phyloP scores from a whole-genome alignment of 176 grass and related monocot species.

The sorghum (Sorghum bicolor) region DNA sequence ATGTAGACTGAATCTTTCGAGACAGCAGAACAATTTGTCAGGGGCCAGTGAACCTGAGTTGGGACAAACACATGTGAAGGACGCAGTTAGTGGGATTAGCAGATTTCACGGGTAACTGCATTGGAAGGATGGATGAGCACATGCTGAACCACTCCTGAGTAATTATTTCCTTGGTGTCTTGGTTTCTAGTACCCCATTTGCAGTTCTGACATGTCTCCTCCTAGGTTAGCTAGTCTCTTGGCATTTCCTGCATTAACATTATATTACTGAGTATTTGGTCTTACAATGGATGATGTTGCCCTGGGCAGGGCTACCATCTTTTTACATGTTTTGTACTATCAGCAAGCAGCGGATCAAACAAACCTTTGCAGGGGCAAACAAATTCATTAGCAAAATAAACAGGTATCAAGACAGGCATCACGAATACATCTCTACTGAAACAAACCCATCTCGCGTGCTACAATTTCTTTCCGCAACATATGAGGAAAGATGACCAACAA shows the following conservation, averaged over 20 bases:
- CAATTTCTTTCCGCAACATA: slow-evolving; percentile 4
- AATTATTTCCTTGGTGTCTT: neutral
- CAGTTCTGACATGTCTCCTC: neutral
- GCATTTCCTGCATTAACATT: neutral
- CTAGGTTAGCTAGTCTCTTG: neutral
- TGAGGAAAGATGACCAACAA: slow-evolving; percentile 14
- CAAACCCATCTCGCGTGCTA: neutral
- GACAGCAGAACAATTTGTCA: slow-evolving; percentile 22
- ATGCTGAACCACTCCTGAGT: neutral
- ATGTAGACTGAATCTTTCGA: slow-evolving; percentile 21
- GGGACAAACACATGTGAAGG: slow-evolving; percentile 18
- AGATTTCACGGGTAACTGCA: slow-evolving; percentile 11
- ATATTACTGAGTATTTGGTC: neutral
- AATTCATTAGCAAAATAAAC: neutral
- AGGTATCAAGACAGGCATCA: neutral
- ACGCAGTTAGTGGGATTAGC: neutral
- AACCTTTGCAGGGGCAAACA: neutral
- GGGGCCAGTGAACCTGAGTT: neutral
- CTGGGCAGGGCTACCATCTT: no score
- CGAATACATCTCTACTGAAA: neutral
- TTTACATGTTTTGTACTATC: neutral
- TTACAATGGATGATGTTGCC: no score
- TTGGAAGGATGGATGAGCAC: neutral
- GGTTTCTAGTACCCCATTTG: neutral
- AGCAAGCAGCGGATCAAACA: neutral